phyloP scores from a whole-genome alignment of 345 rosid genomes.

The Lepidium sativum region DNA sequence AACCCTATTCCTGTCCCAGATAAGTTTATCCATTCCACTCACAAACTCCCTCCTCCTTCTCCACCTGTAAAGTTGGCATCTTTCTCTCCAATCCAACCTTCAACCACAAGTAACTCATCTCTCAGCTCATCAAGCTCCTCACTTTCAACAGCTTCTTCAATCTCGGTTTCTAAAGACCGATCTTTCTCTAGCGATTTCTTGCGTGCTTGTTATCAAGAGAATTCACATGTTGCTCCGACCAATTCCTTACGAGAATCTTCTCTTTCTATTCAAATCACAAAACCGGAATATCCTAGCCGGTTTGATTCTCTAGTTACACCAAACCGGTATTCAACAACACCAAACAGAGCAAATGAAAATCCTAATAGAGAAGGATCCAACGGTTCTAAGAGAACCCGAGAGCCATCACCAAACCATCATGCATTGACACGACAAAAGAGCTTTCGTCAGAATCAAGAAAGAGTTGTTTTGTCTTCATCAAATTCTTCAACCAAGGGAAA shows the following conservation, averaged over 20 bases:
- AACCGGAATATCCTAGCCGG: constrained; percentile 8
- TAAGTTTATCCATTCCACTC: constrained; percentile 34
- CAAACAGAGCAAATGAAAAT: constrained; percentile 21
- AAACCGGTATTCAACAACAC: constrained; percentile 12
- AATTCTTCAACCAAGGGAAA: constrained; percentile 22
- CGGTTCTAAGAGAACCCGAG: constrained; percentile 38
- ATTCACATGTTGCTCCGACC: constrained; percentile 58
- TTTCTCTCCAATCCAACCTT: constrained; percentile 29
- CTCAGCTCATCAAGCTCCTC: constrained; percentile 46
- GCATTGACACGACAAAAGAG: constrained; percentile 54
- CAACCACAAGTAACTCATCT: constrained; percentile 18
- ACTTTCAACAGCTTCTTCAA: constrained; percentile 33
- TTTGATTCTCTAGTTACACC: constrained; percentile 7
- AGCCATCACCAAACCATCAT: constrained; percentile 50
- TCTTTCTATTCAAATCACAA: constrained; percentile 14
- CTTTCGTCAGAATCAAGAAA: constrained; percentile 43
- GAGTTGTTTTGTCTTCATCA: constrained; percentile 5
- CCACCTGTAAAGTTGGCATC: constrained; percentile 35
- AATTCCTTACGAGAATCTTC: constrained; percentile 50
- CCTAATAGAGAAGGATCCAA: constrained; percentile 14
- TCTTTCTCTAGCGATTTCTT: constrained; percentile 80
- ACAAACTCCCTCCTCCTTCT: constrained; percentile 34
- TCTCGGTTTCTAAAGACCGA: constrained; percentile 45
- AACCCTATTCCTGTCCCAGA: constrained; percentile 15
- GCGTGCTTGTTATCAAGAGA: constrained; percentile 66